A percentile compares a stretch with the other conserved stretches of the same genome.
Evolutionary conservation across 148 eudicot species (phyloP).

Genomic region (Rhododendron molle): DNA sequence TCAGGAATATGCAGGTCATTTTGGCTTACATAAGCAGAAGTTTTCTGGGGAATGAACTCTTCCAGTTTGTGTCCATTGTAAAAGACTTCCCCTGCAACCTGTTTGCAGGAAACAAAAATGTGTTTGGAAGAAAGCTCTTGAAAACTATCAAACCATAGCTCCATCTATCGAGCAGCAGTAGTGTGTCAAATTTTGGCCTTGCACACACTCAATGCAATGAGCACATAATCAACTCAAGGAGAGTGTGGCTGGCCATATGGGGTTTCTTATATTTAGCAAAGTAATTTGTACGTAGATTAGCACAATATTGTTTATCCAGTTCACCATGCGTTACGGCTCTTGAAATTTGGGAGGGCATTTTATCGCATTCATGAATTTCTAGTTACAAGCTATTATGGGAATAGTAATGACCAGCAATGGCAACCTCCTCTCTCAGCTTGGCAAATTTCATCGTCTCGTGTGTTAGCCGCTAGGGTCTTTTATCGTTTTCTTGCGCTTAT

Average conservation of each 20-base stretch:
- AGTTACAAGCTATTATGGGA: too few species aligned
- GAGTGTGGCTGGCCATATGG: background rate
- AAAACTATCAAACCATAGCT: background rate
- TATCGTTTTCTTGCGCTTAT: too few species aligned
- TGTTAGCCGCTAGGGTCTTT: too few species aligned
- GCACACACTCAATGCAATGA: background rate
- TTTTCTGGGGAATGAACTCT: slow-evolving; percentile 25
- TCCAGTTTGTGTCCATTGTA: slow-evolving; percentile 24
- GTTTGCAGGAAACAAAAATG: background rate
- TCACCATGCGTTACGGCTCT: background rate
- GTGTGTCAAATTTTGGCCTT: background rate
- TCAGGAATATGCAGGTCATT: slow-evolving; percentile 21
- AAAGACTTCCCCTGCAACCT: slow-evolving; percentile 17
- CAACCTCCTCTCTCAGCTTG: too few species aligned
- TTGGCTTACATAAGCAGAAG: slow-evolving; percentile 20
- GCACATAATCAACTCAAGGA: background rate
- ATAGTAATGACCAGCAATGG: too few species aligned
- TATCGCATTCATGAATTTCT: background rate
- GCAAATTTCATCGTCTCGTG: too few species aligned
- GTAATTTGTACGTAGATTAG: background rate
- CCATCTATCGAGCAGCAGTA: background rate
- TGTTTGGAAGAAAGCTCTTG: background rate
- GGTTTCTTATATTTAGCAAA: background rate
- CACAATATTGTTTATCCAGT: background rate
- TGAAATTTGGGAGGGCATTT: background rate